phyloP scores from a whole-genome alignment of 257 asterid genomes.

The Fraxinus quadrangulata region DNA sequence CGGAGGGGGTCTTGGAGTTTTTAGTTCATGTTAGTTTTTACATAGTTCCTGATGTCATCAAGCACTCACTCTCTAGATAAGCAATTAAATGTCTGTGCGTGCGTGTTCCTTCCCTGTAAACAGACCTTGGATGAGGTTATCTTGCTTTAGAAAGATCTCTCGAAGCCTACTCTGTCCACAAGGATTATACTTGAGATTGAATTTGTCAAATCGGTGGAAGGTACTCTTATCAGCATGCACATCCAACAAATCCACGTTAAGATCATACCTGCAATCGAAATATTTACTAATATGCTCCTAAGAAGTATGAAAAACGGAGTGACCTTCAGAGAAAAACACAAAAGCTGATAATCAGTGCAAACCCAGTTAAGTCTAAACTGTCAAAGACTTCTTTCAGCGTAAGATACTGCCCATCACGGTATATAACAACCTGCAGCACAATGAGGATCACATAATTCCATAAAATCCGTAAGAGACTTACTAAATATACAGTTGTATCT shows the following conservation, averaged over 20 bases:
- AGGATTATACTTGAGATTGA: slow-evolving; percentile 94
- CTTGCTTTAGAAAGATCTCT: slow-evolving; percentile 91
- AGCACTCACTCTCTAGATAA: not conserved
- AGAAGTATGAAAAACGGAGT: slow-evolving; percentile 2
- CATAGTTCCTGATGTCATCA: slow-evolving; percentile 16
- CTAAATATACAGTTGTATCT: slow-evolving; percentile 13
- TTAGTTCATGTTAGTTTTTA: slow-evolving; percentile 4
- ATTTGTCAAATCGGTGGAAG: slow-evolving; percentile 93
- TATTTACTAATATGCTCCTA: not conserved
- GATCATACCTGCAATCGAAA: slow-evolving; percentile 68
- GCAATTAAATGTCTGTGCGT: not conserved
- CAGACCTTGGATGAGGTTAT: slow-evolving; percentile 89
- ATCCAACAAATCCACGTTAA: slow-evolving; percentile 84
- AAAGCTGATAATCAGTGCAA: slow-evolving; percentile 27
- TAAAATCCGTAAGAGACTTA: slow-evolving; percentile 23
- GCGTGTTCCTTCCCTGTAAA: slow-evolving; percentile 18
- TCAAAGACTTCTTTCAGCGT: slow-evolving; percentile 94
- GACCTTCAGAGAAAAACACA: slow-evolving; percentile 9
- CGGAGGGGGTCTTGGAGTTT: not conserved
- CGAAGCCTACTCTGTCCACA: slow-evolving; percentile 94
- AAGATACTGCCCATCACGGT: slow-evolving; percentile 89
- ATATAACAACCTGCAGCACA: slow-evolving; percentile 74
- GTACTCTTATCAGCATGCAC: slow-evolving; percentile 98
- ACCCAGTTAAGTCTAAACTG: slow-evolving; percentile 96
- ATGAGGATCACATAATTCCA: slow-evolving; percentile 26